Percentiles rank a stretch among this genome's conserved stretches.
These are phyloP conservation scores for Porcisia deanei DNA, from an alignment of 208 protist genomes.

Conservation along the genomic window DNA sequence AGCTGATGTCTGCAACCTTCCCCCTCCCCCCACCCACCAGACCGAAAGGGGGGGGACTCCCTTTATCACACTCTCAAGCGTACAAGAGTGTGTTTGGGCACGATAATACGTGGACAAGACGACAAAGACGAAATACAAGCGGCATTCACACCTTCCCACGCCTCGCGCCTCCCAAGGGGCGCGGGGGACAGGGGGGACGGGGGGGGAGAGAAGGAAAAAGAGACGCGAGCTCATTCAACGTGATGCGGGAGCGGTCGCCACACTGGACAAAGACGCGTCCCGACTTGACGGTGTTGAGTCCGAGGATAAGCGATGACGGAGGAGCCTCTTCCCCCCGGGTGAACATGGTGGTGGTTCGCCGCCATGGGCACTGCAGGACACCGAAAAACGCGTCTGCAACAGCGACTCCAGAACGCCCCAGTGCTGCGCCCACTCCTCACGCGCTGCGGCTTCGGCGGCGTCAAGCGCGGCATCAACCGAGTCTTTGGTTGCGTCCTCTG, in stretches of 20 bases:
- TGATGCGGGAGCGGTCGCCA: not conserved
- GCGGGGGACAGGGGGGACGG: no score
- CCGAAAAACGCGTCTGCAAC: constrained; percentile 51
- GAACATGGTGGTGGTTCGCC: not conserved
- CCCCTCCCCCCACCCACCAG: not conserved
- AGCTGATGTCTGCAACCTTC: no score
- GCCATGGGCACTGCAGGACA: constrained; percentile 12
- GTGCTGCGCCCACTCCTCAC: constrained; percentile 54
- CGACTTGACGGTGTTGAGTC: not conserved
- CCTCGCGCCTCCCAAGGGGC: no score
- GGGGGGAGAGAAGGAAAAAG: not conserved
- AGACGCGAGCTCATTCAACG: not conserved
- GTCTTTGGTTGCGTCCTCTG: not conserved
- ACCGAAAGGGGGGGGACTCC: no score
- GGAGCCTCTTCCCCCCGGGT: no score
- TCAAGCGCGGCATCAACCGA: constrained; percentile 17
- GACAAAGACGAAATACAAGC: not conserved
- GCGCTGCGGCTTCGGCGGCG: constrained; percentile 20
- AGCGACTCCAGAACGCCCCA: constrained; percentile 74
- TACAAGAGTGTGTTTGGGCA: not conserved
- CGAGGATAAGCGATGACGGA: not conserved
- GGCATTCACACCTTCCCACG: not conserved
- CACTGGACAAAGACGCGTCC: constrained; percentile 2
- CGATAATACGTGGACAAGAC: not conserved
- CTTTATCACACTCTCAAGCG: not conserved